These are phyloP conservation scores for Thraustotheca clavata DNA, from an alignment of 352 stramenopile species.

Conservation along the genomic window DNA sequence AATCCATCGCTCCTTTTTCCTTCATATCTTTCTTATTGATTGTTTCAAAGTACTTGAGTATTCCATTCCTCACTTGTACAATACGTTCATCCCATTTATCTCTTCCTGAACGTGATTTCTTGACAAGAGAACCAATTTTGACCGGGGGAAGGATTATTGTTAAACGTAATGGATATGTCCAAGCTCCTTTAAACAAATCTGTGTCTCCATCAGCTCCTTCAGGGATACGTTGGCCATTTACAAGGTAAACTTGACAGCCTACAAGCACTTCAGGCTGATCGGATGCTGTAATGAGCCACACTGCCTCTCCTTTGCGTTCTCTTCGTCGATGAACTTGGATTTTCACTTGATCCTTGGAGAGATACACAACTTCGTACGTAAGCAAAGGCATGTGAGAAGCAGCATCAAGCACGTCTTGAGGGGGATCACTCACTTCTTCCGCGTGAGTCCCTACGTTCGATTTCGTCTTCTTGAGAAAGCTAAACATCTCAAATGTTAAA, in stretches of 20 bases:
- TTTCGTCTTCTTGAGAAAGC: constrained; percentile 21
- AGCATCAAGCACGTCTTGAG: constrained; percentile 7
- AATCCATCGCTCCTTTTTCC: constrained; percentile 10
- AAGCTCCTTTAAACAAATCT: neutral
- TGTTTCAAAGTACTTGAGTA: constrained; percentile 64
- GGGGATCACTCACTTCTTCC: neutral
- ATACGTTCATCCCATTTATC: constrained; percentile 83
- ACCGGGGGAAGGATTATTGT: constrained; percentile 71
- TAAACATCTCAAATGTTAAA: constrained; percentile 10
- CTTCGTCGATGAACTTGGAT: constrained; percentile 34
- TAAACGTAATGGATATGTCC: neutral
- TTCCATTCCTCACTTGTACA: constrained; percentile 64
- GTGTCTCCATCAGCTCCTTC: neutral
- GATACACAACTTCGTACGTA: constrained; percentile 12
- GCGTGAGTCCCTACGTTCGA: neutral
- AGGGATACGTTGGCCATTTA: constrained; percentile 30
- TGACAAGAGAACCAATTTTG: constrained; percentile 73
- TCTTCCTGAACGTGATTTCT: constrained; percentile 78
- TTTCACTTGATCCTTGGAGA: constrained; percentile 27
- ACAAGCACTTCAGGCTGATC: constrained; percentile 36
- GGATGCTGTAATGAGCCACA: constrained; percentile 8
- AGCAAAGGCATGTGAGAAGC: neutral
- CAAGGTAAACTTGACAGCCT: constrained; percentile 61
- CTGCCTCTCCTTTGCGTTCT: constrained; percentile 48
- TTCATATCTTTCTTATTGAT: neutral